A percentile compares a stretch with the other conserved stretches of the same genome.
Conservation (phyloP, 1,284 basidiomycete genomes). For the Ganoderma meredithae region DNA sequence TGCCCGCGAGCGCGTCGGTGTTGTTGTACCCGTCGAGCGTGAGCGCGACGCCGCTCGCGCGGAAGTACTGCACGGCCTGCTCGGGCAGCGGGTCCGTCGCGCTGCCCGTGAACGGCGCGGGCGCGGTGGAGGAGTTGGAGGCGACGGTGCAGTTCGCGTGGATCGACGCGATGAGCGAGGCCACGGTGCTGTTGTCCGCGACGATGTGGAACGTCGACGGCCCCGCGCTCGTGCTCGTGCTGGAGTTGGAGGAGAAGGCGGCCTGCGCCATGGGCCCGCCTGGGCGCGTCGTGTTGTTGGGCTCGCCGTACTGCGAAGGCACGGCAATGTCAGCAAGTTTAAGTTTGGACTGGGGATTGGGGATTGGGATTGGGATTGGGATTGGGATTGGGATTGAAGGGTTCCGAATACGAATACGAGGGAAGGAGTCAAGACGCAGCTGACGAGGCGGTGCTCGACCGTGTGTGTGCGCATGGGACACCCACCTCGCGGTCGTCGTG, state of each 20-base stretch:
- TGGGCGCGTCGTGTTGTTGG: conserved; percentile 60
- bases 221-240: conserved; percentile 40
- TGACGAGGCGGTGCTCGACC: background rate
- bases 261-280: conserved; percentile 63
- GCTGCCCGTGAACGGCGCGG: conserved; percentile 43
- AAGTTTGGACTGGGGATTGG: no score
- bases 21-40: conserved; percentile 73
- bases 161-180: conserved; percentile 56
- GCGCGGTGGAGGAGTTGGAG: conserved; percentile 39
- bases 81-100: conserved; percentile 52
- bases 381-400: no score
- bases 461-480: background rate
- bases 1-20: conserved; percentile 50
- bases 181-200: conserved; percentile 63
- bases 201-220: conserved; percentile 59
- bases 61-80: conserved; percentile 65
- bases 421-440: no score
- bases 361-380: no score
- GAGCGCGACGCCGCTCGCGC: conserved; percentile 61
- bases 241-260: conserved; percentile 52
- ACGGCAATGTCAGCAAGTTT: no score
- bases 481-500: conserved; percentile 48
- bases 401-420: no score
- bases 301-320: conserved; percentile 57
- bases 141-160: conserved; percentile 51